Evolutionary conservation across 805 yeast genomes (phyloP).

Genomic region (Middelhovenomyces tepae): DNA sequence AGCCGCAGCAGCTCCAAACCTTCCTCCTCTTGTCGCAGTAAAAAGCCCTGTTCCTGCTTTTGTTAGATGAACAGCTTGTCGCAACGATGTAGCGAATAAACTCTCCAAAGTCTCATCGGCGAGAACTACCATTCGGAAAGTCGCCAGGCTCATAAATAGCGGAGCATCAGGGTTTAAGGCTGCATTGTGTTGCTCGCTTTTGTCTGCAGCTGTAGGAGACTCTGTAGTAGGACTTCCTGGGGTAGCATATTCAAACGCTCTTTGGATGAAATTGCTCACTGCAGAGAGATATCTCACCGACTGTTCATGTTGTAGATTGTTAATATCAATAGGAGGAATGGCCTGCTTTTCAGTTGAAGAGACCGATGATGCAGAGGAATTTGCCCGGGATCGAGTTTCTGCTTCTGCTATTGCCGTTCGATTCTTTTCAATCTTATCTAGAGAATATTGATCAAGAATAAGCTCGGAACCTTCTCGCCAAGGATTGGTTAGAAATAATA

Average conservation of each 20-base stretch:
- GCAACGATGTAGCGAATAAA: conserved; percentile 62
- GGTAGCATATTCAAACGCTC: conserved; percentile 85
- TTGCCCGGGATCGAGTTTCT: conserved; percentile 31
- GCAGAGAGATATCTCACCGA: conserved; percentile 63
- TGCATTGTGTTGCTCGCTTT: conserved; percentile 47
- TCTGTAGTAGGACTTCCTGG: conserved; percentile 35
- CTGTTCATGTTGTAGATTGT: conserved; percentile 24
- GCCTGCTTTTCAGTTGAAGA: conserved; percentile 16
- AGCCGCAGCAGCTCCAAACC: conserved; percentile 26
- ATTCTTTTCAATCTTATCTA: conserved; percentile 46
- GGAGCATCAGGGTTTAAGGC: conserved; percentile 80
- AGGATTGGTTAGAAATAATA: conserved; percentile 72
- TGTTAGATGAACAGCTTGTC: conserved; percentile 55
- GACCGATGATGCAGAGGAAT: conserved; percentile 23
- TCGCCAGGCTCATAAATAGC: conserved; percentile 65
- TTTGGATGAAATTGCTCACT: conserved; percentile 74
- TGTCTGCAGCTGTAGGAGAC: conserved; percentile 12
- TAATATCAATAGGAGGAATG: conserved; percentile 34
- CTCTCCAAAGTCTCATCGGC: conserved; percentile 92
- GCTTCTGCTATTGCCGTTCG: conserved; percentile 50
- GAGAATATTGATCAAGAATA: conserved; percentile 55
- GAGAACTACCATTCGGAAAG: conserved; percentile 86
- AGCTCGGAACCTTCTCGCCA: conserved; percentile 59
- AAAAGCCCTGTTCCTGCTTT: conserved; percentile 25
- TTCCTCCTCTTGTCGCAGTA: conserved; percentile 40